These are phyloP conservation scores for Penicillium crystallinum DNA, from an alignment of 495 filamentous ascomycete genomes.

Conservation along the genomic window DNA sequence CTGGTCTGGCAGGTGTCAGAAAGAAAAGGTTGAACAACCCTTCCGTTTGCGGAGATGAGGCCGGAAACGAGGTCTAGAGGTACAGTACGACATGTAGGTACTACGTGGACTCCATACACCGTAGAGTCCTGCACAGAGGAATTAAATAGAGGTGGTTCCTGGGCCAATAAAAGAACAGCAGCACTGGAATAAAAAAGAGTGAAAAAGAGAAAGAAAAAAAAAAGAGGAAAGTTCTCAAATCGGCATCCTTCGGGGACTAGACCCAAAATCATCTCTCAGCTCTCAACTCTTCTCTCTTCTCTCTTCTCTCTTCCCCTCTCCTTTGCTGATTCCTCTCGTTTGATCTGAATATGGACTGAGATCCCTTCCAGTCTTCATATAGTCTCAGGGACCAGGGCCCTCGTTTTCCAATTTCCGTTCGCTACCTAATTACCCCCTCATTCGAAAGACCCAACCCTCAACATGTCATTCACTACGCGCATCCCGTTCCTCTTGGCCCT, in stretches of 20 bases:
- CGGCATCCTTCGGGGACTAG: slow-evolving; percentile 6
- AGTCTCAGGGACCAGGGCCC: neutral
- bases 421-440: neutral
- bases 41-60: neutral
- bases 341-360: neutral
- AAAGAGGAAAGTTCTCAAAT: neutral
- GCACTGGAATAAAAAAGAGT: no score
- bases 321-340: neutral
- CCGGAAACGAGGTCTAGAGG: neutral
- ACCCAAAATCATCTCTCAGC: neutral
- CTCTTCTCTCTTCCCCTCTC: neutral
- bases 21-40: neutral
- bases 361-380: neutral
- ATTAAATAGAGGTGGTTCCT: neutral
- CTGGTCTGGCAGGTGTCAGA: neutral
- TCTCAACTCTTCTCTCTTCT: neutral
- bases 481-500: neutral
- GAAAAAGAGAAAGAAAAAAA: neutral
- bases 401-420: neutral
- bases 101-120: no score
- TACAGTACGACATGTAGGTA: neutral
- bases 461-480: slow-evolving; percentile 3
- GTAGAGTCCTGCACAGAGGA: no score
- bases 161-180: no score
- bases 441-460: neutral